phyloP scores from a whole-genome alignment of 768 basidiomycete genomes.

The Trametes cubensis region DNA sequence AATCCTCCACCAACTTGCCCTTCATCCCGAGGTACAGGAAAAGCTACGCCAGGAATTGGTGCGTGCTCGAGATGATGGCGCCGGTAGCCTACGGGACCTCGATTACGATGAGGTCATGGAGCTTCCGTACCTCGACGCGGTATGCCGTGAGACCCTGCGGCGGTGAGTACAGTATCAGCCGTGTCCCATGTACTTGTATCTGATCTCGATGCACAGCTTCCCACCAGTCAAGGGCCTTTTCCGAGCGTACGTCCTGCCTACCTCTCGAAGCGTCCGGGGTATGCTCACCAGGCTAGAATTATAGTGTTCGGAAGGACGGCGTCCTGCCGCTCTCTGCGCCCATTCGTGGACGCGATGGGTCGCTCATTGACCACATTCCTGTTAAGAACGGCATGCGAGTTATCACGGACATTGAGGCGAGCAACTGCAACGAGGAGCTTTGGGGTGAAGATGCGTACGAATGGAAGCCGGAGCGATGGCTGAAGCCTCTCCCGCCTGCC shows the following conservation, averaged over 20 bases:
- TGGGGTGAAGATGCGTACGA: constrained; percentile 38
- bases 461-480: constrained; percentile 47
- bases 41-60: constrained; percentile 33
- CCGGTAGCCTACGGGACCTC: constrained; percentile 34
- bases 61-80: constrained; percentile 25
- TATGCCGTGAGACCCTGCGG: constrained; percentile 62
- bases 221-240: constrained; percentile 1
- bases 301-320: constrained; percentile 43
- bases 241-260: background rate
- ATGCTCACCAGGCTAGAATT: too few species aligned
- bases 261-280: too few species aligned
- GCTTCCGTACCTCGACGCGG: constrained; percentile 68
- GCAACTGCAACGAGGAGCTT: constrained; percentile 54
- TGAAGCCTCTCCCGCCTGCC: constrained; percentile 10
- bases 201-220: background rate
- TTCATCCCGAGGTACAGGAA: constrained; percentile 39
- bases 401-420: constrained; percentile 42
- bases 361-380: constrained; percentile 40
- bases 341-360: constrained; percentile 43
- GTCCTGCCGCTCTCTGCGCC: constrained; percentile 57
- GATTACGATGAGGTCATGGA: constrained; percentile 25
- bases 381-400: constrained; percentile 51
- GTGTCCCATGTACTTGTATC: background rate
- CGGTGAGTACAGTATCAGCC: background rate
- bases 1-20: constrained; percentile 28